Evolutionary conservation across 2,329 filamentous ascomycete species (phyloP).

Genomic region (Diplodia mutila): DNA sequence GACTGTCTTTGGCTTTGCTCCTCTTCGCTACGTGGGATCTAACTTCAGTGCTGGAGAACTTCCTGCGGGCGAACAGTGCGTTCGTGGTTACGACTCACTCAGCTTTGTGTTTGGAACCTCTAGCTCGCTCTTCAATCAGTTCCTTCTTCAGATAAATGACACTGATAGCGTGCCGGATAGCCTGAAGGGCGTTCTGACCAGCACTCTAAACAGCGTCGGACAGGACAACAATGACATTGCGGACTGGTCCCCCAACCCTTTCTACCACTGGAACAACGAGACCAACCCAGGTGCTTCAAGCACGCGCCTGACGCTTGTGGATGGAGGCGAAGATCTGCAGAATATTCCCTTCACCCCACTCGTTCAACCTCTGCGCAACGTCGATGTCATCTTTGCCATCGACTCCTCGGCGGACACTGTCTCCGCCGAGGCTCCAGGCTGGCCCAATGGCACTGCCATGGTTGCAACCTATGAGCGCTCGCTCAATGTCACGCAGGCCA

Average conservation of each 20-base stretch:
- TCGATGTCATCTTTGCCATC: constrained; percentile 81
- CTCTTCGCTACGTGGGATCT: constrained; percentile 72
- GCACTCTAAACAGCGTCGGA: constrained; percentile 61
- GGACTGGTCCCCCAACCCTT: constrained; percentile 75
- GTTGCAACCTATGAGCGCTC: constrained; percentile 75
- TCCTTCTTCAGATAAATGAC: constrained; percentile 67
- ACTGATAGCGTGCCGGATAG: constrained; percentile 53
- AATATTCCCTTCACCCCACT: constrained; percentile 80
- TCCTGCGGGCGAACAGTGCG: constrained; percentile 61
- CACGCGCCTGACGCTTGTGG: constrained; percentile 69
- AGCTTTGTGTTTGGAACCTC: constrained; percentile 87
- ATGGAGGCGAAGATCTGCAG: constrained; percentile 76
- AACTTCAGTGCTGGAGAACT: constrained; percentile 69
- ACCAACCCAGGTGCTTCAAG: constrained; percentile 61
- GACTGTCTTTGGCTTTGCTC: constrained; percentile 71
- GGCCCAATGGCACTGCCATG: constrained; percentile 77
- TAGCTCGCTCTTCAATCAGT: constrained; percentile 80
- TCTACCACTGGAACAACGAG: constrained; percentile 65
- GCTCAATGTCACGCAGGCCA: constrained; percentile 59
- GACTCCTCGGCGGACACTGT: constrained; percentile 76
- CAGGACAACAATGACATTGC: constrained; percentile 70
- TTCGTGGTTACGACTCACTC: constrained; percentile 79
- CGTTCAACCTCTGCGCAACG: constrained; percentile 70
- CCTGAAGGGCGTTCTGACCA: constrained; percentile 56
- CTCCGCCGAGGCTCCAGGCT: constrained; percentile 50